These are phyloP conservation scores for Suillus tomentosus DNA, from an alignment of 768 basidiomycete species.

Conservation along the genomic window DNA sequence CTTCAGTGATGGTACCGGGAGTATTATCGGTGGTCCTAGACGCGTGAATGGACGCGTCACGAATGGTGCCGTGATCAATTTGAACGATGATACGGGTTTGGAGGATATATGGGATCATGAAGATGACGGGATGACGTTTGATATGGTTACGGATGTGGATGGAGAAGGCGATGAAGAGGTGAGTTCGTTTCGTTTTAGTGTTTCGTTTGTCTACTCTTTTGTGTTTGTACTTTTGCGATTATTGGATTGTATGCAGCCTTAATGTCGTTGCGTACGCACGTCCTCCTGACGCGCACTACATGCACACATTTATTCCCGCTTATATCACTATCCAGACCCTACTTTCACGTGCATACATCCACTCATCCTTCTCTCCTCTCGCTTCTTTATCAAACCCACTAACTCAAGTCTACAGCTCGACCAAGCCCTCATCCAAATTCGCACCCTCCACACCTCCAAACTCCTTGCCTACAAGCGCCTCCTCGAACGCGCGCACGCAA, in stretches of 20 bases:
- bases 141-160: slow-evolving; percentile 67
- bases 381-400: not conserved
- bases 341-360: not conserved
- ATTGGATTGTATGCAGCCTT: not conserved
- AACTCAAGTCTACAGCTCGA: slow-evolving; percentile 40
- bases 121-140: slow-evolving; percentile 61
- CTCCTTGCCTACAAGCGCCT: slow-evolving; percentile 77
- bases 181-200: slow-evolving; percentile 18
- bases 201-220: slow-evolving; percentile 4
- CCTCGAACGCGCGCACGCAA: slow-evolving; percentile 78
- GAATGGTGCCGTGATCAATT: slow-evolving; percentile 22
- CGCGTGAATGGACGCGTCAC: slow-evolving; percentile 12
- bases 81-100: slow-evolving; percentile 21
- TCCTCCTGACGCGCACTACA: not conserved
- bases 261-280: slow-evolving; percentile 11
- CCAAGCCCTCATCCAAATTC: slow-evolving; percentile 41
- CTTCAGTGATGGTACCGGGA: not conserved
- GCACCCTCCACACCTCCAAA: slow-evolving; percentile 49
- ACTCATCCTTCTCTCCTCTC: not conserved
- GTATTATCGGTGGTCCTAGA: not conserved
- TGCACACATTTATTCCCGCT: not conserved
- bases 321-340: not conserved
- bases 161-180: slow-evolving; percentile 76
- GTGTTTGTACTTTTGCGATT: not conserved
- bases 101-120: slow-evolving; percentile 46